Evolutionary conservation across 108 stramenopile genomes (phyloP), one percentile per base, ranked within the genome.

Genomic region (Cyclostephanos tholiformis): DNA sequence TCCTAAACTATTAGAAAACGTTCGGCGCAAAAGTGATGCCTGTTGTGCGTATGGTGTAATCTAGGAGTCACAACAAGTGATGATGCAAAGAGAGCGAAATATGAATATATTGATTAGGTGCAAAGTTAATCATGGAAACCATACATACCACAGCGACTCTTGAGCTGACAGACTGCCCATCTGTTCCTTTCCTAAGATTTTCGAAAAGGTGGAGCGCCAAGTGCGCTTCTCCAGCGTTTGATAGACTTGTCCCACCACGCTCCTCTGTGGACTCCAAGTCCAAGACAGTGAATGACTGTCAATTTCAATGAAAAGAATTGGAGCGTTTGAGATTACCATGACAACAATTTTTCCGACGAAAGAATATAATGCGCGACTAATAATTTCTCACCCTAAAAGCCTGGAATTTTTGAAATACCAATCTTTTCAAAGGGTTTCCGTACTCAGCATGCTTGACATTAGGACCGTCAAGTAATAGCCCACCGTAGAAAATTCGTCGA

Each of bases 11-110:
- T 84, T 75, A 10, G 63, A 35, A 79, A 94, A 91, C n/a, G 63
- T 66, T 49, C 84, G 76, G 11, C 83, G 75, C 32, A 99, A 61
- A 58, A 92, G 69, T 49, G 61, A 53, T 11, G 90, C 80, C 75
- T 99, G 98, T 59, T 95, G 92, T 19, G 93, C 82, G 76, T 99
- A 99, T 1, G 97, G 97, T 9, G 97, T 97, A 39, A 99, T 94
- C 75, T 76, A 50, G 29, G 41, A 55, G 25, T 44, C 49, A 16
- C 6, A 25, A 66, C 39, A 66, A 44, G 26, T 65, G 44, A 52
- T 13, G n/a, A 49, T 49, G 12, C 44, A 10, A 14, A 25, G 17
- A 41, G 43, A 39, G 25, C 6, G 43, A n/a, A n/a, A n/a, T 22
- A 11, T 41, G 23, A 39, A 65, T 10, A 23, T 17, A 17, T 30